Conservation (phyloP, 257 asterid genomes). For the Coffea eugenioides region DNA sequence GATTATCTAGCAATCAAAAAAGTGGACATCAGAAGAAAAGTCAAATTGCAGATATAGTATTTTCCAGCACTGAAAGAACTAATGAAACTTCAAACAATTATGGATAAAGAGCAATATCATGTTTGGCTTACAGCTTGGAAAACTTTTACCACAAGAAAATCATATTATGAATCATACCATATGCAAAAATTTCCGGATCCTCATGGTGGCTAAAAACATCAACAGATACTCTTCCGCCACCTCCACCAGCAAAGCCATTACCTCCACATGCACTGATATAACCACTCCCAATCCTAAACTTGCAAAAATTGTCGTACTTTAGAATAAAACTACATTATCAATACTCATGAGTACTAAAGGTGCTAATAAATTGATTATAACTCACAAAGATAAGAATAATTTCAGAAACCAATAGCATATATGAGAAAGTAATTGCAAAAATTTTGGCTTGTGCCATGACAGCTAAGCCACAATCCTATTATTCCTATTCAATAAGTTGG, state of each 20-base stretch:
- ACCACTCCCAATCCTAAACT: conserved; percentile 90
- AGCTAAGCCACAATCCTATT: background rate
- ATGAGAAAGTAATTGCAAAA: background rate
- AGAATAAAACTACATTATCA: background rate
- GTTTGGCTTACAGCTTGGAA: background rate
- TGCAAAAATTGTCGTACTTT: conserved; percentile 24
- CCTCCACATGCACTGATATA: conserved; percentile 91
- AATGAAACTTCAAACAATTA: background rate
- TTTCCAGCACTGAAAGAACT: background rate
- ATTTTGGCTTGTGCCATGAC: background rate
- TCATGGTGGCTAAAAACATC: conserved; percentile 97
- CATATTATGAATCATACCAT: conserved; percentile 51
- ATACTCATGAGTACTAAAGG: background rate
- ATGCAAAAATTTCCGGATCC: conserved; percentile 64
- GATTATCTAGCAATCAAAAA: background rate
- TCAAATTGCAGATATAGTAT: background rate
- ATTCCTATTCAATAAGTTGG: background rate
- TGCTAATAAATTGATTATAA: background rate
- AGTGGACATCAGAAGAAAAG: background rate
- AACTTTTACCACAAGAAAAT: background rate
- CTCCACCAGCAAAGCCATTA: conserved; percentile 94
- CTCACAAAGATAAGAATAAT: background rate
- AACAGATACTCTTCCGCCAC: conserved; percentile 93
- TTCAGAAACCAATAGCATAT: background rate
- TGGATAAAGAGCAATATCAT: background rate